Evolutionary conservation across 2,329 filamentous ascomycete genomes (phyloP).

Genomic region (Penicillium sp.): DNA sequence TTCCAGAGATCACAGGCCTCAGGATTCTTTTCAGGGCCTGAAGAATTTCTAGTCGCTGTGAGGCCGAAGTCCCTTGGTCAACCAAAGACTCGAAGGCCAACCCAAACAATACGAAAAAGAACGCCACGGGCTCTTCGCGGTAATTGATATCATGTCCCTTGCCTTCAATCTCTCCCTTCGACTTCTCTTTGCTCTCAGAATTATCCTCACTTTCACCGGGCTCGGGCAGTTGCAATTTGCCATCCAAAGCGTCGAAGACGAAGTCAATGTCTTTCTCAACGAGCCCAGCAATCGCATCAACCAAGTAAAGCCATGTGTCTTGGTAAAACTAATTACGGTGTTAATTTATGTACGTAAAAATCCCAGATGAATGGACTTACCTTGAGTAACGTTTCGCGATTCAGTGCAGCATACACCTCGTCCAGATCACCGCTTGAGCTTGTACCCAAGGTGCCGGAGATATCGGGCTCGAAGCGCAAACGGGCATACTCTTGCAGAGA

Average conservation of each 20-base stretch:
- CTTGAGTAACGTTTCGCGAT: slow-evolving; percentile 86
- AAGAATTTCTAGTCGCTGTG: slow-evolving; percentile 85
- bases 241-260: slow-evolving; percentile 94
- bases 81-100: slow-evolving; percentile 95
- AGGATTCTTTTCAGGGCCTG: slow-evolving; percentile 92
- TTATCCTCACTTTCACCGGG: slow-evolving; percentile 26
- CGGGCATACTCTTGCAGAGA: slow-evolving; percentile 92
- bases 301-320: slow-evolving; percentile 92
- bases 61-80: slow-evolving; percentile 70
- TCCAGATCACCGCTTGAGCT: slow-evolving; percentile 85
- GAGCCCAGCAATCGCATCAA: slow-evolving; percentile 94
- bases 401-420: slow-evolving; percentile 90
- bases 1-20: slow-evolving; percentile 89
- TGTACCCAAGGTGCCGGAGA: slow-evolving; percentile 84
- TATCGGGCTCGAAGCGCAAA: slow-evolving; percentile 92
- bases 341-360: background rate
- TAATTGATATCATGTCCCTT: slow-evolving; percentile 89
- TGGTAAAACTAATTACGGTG: slow-evolving; percentile 72
- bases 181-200: slow-evolving; percentile 11
- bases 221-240: slow-evolving; percentile 58
- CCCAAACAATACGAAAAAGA: slow-evolving; percentile 98
- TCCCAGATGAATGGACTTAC: slow-evolving; percentile 33
- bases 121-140: slow-evolving; percentile 93
- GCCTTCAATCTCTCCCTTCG: slow-evolving; percentile 36
- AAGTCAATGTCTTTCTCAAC: slow-evolving; percentile 98